Evolutionary conservation across 2,329 filamentous ascomycete genomes (phyloP), one percentile per base, ranked within the genome.

Genomic region (Talaromyces islandicus): DNA sequence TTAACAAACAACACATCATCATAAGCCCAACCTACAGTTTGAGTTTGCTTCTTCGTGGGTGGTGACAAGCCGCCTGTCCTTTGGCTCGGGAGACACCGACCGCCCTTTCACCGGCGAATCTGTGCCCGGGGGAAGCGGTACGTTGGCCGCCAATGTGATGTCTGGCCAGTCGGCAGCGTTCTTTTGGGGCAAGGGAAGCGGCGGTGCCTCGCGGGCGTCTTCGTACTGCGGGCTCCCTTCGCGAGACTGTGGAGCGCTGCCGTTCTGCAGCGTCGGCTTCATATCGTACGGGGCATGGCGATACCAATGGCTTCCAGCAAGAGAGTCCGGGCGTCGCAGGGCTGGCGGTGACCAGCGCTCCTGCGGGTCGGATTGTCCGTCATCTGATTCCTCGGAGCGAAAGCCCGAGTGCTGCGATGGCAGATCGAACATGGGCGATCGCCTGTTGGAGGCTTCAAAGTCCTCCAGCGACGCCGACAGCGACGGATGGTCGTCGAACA

Each of bases 341-440:
- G 85, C 85, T 2, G 87, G 87, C 46, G 87, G 87, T 57, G 84
- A 86, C 84, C 85, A 88, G 32, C 83, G 84, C 54, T 81, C 80
- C 58, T 70, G 71, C 27, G 75, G 74, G 4, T 54, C 59, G 32
- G 55, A 29, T 30, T 73, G 64, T 58, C 75, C 69, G 59, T 68
- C 65, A 29, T 82, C 80, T 54, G 82, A 77, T 38, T 78, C 75
- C 56, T 77, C 77, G 17, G 79, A 86, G 65, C 83, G 81, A 77
- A 88, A 88, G 68, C 82, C 85, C 43, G 85, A 88, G 71, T 87
- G 84, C 65, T 85, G 82, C 55, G 82, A 85, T 17, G 82, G 82
- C 59, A 83, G 66, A 24, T 80, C 79, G 62, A 84, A 83, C 57
- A 81, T 71, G 19, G 83, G 83, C 17, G 81, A 82, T 35, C 77